phyloP scores from a whole-genome alignment of 164 flowering plant genomes.

The Umbellularia californica region DNA sequence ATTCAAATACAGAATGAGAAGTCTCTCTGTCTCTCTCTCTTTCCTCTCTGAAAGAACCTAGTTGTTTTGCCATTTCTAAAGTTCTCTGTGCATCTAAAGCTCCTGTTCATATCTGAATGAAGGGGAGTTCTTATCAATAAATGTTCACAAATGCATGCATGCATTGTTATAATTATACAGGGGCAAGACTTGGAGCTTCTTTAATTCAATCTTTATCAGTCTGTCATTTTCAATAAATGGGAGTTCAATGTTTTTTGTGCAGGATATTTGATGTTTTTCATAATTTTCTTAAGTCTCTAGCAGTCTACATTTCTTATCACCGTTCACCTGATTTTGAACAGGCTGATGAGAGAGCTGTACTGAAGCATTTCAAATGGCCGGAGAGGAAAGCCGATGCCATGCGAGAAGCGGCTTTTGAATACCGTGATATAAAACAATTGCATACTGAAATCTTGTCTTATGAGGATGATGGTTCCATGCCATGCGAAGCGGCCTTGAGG shows the following conservation, averaged over 20 bases:
- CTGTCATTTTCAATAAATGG: background rate
- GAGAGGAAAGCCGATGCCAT: slow-evolving; percentile 73
- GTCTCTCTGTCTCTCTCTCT: too few species aligned
- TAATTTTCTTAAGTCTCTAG: background rate
- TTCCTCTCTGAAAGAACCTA: background rate
- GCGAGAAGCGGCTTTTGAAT: slow-evolving; percentile 72
- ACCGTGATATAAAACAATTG: slow-evolving; percentile 51
- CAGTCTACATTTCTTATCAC: background rate
- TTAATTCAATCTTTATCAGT: background rate
- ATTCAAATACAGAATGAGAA: too few species aligned
- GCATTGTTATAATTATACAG: background rate
- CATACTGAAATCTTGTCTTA: slow-evolving; percentile 46
- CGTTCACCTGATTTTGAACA: slow-evolving; percentile 10
- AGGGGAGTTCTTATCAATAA: background rate
- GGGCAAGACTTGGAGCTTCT: background rate
- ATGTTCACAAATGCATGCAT: background rate
- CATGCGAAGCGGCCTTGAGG: slow-evolving; percentile 53
- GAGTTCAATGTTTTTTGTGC: background rate
- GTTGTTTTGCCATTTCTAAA: background rate
- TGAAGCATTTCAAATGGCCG: slow-evolving; percentile 77
- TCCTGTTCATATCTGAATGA: background rate
- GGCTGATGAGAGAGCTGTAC: slow-evolving; percentile 76
- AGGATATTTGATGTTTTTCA: background rate
- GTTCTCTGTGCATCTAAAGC: background rate
- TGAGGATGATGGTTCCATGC: slow-evolving; percentile 36